Evolutionary conservation across 768 basidiomycete species (phyloP).

Genomic region (Crepidotus variabilis): DNA sequence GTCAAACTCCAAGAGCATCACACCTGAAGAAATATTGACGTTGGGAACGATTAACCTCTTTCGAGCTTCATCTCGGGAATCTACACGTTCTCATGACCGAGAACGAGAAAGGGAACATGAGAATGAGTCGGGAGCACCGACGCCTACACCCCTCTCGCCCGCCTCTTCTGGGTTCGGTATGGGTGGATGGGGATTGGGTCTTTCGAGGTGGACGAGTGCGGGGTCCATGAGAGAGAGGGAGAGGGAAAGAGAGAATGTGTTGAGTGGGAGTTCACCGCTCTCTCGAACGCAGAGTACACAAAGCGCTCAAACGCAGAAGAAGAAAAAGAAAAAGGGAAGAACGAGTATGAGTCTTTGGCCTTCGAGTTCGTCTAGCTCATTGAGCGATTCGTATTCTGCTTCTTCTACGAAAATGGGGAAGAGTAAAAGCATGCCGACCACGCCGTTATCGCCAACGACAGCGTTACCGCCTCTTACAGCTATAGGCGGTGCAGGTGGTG

Average conservation of each 20-base stretch:
- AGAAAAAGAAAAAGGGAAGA: background rate
- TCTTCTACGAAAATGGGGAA: no score
- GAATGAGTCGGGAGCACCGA: background rate
- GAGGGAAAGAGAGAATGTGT: slow-evolving; percentile 3
- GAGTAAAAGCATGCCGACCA: no score
- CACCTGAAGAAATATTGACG: slow-evolving; percentile 32
- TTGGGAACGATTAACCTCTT: slow-evolving; percentile 36
- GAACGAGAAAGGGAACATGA: slow-evolving; percentile 4
- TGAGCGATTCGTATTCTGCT: background rate
- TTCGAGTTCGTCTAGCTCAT: background rate
- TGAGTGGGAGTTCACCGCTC: background rate
- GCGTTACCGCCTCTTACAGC: slow-evolving; percentile 6
- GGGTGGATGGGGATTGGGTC: slow-evolving; percentile 25
- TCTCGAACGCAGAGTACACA: background rate
- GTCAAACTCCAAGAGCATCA: slow-evolving; percentile 18
- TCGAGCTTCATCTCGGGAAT: slow-evolving; percentile 28
- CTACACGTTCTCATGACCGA: slow-evolving; percentile 3
- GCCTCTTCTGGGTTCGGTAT: slow-evolving; percentile 11
- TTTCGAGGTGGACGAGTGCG: slow-evolving; percentile 28
- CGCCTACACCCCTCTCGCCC: background rate
- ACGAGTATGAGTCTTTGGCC: background rate
- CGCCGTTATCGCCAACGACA: background rate
- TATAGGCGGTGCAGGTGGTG: background rate
- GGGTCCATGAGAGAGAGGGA: slow-evolving; percentile 1
- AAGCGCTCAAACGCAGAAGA: background rate